These are phyloP conservation scores for Ulmus americana DNA, from an alignment of 331 rosid genomes.

Conservation along the genomic window DNA sequence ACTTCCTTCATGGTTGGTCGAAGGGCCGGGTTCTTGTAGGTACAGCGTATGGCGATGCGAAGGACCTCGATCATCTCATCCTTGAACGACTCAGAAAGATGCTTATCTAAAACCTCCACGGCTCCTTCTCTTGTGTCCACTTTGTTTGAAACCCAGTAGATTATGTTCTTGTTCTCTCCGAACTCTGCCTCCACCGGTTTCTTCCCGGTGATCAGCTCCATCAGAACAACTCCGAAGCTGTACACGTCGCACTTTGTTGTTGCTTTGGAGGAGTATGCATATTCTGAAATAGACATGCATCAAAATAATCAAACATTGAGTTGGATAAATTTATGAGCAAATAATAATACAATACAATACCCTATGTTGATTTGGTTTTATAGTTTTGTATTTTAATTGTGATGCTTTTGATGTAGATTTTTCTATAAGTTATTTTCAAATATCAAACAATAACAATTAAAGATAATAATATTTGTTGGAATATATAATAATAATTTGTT, in stretches of 20 bases:
- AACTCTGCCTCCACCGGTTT: conserved; percentile 78
- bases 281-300: conserved; percentile 48
- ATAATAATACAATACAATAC: too few species aligned
- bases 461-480: too few species aligned
- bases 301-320: too few species aligned
- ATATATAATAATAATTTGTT: too few species aligned
- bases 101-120: conserved; percentile 63
- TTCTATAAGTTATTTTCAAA: too few species aligned
- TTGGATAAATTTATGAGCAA: too few species aligned
- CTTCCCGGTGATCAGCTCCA: conserved; percentile 91
- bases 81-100: conserved; percentile 37
- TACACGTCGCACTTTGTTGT: conserved; percentile 91
- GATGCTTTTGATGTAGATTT: too few species aligned
- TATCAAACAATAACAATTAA: too few species aligned
- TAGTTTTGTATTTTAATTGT: too few species aligned
- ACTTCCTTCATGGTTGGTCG: conserved; percentile 96
- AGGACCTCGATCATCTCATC: conserved; percentile 70
- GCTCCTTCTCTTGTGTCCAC: conserved; percentile 82
- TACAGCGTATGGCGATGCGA: conserved; percentile 71
- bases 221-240: conserved; percentile 83
- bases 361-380: too few species aligned
- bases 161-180: conserved; percentile 84
- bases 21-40: conserved; percentile 69
- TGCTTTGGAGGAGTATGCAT: conserved; percentile 85
- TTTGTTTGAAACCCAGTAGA: conserved; percentile 79